A percentile compares a stretch with the other conserved stretches of the same genome.
These are phyloP conservation scores for Penicillium salamii DNA, from an alignment of 495 filamentous ascomycete species.

Conservation along the genomic window DNA sequence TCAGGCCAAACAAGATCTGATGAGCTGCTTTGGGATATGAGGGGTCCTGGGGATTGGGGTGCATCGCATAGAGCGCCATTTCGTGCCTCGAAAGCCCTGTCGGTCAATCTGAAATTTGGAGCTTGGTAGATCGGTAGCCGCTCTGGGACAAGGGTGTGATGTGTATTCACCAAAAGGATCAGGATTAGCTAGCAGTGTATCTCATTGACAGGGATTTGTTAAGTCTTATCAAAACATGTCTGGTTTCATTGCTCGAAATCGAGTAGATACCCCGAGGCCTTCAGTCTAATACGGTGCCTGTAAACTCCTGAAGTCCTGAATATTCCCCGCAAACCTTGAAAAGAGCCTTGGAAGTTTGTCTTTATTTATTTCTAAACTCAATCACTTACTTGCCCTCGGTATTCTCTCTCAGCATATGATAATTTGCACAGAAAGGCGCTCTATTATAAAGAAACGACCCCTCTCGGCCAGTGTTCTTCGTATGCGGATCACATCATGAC, in stretches of 20 bases:
- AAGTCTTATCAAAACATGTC: too few relatives aligned
- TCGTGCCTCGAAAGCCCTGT: neutral
- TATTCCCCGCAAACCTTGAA: conserved; percentile 1
- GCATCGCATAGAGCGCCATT: neutral
- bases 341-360: neutral
- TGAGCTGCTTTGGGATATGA: neutral
- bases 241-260: too few relatives aligned
- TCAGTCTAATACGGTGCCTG: neutral
- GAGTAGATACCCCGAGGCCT: neutral
- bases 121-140: neutral
- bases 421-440: neutral
- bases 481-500: neutral
- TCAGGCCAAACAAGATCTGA: neutral
- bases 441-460: neutral
- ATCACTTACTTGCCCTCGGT: neutral
- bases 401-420: conserved; percentile 4
- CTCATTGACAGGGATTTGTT: too few relatives aligned
- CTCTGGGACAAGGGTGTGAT: neutral
- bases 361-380: neutral
- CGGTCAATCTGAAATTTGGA: neutral
- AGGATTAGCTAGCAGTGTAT: neutral
- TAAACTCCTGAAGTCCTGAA: too few relatives aligned
- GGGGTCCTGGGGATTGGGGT: too few relatives aligned
- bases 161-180: neutral
- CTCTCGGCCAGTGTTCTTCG: neutral